Percentiles rank a stretch among this genome's conserved stretches.
These are phyloP conservation scores for Tolypocladium amazonense DNA, from an alignment of 2,329 filamentous ascomycete genomes.

Conservation along the genomic window DNA sequence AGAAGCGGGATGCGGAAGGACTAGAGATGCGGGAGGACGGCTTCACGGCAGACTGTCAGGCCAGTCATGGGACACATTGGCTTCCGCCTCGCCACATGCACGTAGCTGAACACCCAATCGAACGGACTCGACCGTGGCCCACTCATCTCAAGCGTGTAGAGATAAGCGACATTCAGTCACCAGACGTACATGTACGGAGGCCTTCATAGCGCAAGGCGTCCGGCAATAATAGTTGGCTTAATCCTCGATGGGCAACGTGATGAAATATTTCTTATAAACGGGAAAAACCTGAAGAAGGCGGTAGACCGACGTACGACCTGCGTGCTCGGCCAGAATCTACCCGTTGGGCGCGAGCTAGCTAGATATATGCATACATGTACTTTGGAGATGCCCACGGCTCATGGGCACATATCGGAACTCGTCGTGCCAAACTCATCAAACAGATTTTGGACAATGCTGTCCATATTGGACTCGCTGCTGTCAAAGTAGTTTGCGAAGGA, in stretches of 20 bases:
- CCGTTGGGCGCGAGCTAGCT: too few species aligned
- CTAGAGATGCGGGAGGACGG: background rate
- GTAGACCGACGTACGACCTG: too few species aligned
- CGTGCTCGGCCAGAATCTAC: too few species aligned
- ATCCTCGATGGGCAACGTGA: too few species aligned
- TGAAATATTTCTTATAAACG: too few species aligned
- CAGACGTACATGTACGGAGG: too few species aligned
- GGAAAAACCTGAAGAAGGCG: too few species aligned
- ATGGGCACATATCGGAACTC: background rate
- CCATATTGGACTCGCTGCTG: conserved; percentile 16
- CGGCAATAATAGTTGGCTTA: too few species aligned
- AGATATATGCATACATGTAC: too few species aligned
- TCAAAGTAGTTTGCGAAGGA: conserved; percentile 18
- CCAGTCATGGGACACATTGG: background rate
- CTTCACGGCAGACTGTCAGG: background rate
- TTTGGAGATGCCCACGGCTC: background rate
- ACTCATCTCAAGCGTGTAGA: background rate
- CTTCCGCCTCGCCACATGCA: background rate
- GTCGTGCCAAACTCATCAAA: conserved; percentile 17
- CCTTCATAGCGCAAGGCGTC: too few species aligned
- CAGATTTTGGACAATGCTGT: conserved; percentile 20
- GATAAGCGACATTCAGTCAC: too few species aligned
- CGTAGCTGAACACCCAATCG: background rate
- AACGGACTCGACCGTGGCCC: background rate
- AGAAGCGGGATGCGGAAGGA: background rate